Conservation (phyloP, 208 protist genomes). For the Leishmania amazonensis region DNA sequence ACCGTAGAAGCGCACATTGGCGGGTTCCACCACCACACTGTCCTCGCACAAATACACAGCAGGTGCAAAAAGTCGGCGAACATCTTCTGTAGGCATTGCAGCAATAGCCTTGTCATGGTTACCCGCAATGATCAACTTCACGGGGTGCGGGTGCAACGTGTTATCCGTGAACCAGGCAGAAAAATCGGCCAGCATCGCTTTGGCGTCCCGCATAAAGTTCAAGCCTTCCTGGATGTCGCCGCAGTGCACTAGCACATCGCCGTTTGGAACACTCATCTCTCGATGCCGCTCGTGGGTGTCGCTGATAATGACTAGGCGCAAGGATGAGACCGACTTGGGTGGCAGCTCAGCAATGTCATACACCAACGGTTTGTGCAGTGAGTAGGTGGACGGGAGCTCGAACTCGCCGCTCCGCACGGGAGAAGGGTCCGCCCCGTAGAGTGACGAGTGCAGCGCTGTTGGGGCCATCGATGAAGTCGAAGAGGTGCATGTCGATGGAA, state of each 20-base stretch:
- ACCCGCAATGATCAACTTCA: conserved; percentile 87
- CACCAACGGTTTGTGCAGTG: conserved; percentile 21
- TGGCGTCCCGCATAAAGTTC: conserved; percentile 16
- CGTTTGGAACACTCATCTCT: conserved; percentile 48
- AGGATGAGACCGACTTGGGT: conserved; percentile 25
- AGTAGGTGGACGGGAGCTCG: conserved; percentile 15
- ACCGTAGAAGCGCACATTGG: conserved; percentile 57
- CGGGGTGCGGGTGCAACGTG: conserved; percentile 60
- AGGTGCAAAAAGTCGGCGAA: conserved; percentile 41
- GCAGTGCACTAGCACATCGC: conserved; percentile 73
- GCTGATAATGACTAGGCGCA: conserved; percentile 72
- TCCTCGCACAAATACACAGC: conserved; percentile 65
- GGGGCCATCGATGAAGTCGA: neutral
- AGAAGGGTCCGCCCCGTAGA: neutral
- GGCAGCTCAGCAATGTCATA: conserved; percentile 24
- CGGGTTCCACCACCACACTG: conserved; percentile 45
- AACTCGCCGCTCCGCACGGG: neutral
- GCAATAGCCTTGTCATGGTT: conserved; percentile 77
- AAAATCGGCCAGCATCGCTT: conserved; percentile 51
- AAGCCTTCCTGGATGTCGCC: conserved; percentile 68
- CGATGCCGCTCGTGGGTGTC: conserved; percentile 73
- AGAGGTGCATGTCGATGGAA: conserved; percentile 3
- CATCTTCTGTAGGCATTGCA: conserved; percentile 24
- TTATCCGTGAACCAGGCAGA: conserved; percentile 54
- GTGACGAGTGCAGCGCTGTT: neutral